These are phyloP conservation scores for Entomortierella chlamydospora DNA, from an alignment of 192 early-diverging fungal genomes.

Conservation along the genomic window DNA sequence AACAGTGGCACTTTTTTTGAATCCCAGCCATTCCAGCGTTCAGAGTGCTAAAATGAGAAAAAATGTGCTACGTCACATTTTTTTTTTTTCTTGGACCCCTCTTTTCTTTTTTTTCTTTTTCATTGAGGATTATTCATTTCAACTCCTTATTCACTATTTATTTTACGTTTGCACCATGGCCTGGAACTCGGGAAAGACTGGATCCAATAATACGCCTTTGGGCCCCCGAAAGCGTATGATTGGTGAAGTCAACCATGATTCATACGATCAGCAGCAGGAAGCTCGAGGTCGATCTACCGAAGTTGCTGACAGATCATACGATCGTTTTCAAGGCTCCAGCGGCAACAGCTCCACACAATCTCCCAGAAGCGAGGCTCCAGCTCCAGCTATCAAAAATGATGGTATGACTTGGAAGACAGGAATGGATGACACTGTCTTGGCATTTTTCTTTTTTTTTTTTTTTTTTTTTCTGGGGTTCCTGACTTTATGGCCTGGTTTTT, in stretches of 20 bases:
- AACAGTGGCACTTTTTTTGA: too few relatives aligned
- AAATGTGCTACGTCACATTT: too few relatives aligned
- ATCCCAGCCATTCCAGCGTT: too few relatives aligned
- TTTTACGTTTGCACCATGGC: slow-evolving; percentile 9
- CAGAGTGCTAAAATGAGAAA: too few relatives aligned
- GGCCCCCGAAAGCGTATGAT: slow-evolving; percentile 47
- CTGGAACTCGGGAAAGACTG: slow-evolving; percentile 43
- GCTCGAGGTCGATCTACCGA: slow-evolving; percentile 31
- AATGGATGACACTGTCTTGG: too few relatives aligned
- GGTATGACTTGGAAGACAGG: background rate
- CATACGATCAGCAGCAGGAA: slow-evolving; percentile 12
- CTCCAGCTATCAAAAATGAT: slow-evolving; percentile 2
- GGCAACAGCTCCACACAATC: slow-evolving; percentile 5
- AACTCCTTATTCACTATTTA: too few relatives aligned
- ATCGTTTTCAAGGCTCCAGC: background rate
- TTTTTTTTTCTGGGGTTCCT: too few relatives aligned
- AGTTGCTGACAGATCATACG: background rate
- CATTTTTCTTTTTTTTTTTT: background rate
- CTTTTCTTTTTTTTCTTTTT: too few relatives aligned
- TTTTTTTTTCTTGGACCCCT: too few relatives aligned
- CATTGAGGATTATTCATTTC: too few relatives aligned
- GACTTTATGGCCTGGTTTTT: too few relatives aligned
- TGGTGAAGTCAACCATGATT: slow-evolving; percentile 25
- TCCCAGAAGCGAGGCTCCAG: slow-evolving; percentile 5
- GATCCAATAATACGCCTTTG: slow-evolving; percentile 42